Conservation (phyloP, 306 rosid genomes). For the Castanopsis chinensis region DNA sequence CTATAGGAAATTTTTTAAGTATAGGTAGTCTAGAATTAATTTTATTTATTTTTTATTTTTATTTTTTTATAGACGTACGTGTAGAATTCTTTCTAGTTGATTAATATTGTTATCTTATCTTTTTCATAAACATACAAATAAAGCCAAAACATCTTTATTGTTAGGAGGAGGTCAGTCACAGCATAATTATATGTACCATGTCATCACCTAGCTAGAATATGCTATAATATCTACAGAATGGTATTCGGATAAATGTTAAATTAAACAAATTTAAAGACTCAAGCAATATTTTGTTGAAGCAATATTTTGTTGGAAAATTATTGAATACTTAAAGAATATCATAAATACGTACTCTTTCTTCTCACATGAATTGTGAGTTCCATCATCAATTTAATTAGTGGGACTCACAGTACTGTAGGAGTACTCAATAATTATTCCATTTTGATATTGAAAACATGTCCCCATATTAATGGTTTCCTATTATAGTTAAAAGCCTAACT, state of each 20-base stretch:
- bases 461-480: conserved; percentile 18
- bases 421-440: neutral
- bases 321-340: too few relatives aligned
- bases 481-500: conserved; percentile 34
- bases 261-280: neutral
- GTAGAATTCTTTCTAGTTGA: too few relatives aligned
- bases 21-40: too few relatives aligned
- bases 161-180: conserved; percentile 21
- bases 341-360: too few relatives aligned
- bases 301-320: neutral
- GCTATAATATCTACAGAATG: conserved; percentile 47
- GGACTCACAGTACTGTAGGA: too few relatives aligned
- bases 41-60: too few relatives aligned
- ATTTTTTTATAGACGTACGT: too few relatives aligned
- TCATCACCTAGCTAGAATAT: conserved; percentile 24
- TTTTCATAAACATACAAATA: neutral
- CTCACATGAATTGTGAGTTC: too few relatives aligned
- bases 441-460: conserved; percentile 28
- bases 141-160: conserved; percentile 2
- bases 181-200: conserved; percentile 19
- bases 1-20: too few relatives aligned
- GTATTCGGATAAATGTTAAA: neutral
- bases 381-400: too few relatives aligned
- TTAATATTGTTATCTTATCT: neutral
- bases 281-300: conserved; percentile 3